A percentile compares a stretch with the other conserved stretches of the same genome.
These are phyloP conservation scores for Paratinospora sagittata DNA, from an alignment of 164 flowering plant genomes.

Conservation along the genomic window DNA sequence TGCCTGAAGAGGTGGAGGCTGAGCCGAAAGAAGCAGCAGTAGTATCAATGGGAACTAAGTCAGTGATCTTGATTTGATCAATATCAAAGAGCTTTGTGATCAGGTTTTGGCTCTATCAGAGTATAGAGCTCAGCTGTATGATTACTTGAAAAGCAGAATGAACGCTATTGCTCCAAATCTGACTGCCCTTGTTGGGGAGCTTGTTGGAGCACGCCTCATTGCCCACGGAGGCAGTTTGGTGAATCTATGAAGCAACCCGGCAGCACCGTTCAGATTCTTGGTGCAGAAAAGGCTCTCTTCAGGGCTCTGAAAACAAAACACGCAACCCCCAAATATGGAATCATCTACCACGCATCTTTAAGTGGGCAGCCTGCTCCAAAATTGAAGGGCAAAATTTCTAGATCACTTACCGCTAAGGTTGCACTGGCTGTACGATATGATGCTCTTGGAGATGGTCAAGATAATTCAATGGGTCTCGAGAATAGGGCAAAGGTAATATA, in stretches of 20 bases:
- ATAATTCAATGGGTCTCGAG: slow-evolving; percentile 77
- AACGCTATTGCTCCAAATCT: slow-evolving; percentile 87
- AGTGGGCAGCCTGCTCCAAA: slow-evolving; percentile 94
- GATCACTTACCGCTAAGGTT: slow-evolving; percentile 88
- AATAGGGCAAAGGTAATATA: slow-evolving; percentile 55
- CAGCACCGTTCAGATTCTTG: slow-evolving; percentile 90
- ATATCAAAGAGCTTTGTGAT: slow-evolving; percentile 77
- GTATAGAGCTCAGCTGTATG: slow-evolving; percentile 84
- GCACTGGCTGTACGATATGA: slow-evolving; percentile 83
- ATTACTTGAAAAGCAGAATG: slow-evolving; percentile 79
- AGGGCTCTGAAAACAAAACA: slow-evolving; percentile 94
- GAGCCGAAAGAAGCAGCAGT: slow-evolving; percentile 77
- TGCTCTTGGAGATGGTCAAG: slow-evolving; percentile 83
- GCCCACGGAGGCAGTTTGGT: slow-evolving; percentile 93
- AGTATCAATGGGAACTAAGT: slow-evolving; percentile 95
- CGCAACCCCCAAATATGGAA: slow-evolving; percentile 93
- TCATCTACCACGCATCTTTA: slow-evolving; percentile 88
- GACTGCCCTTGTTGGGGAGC: slow-evolving; percentile 90
- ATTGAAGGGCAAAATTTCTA: slow-evolving; percentile 81
- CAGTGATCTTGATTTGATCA: slow-evolving; percentile 76
- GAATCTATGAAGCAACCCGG: slow-evolving; percentile 91
- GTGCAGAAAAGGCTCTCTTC: slow-evolving; percentile 94
- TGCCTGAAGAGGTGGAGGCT: slow-evolving; percentile 72
- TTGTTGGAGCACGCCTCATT: slow-evolving; percentile 92
- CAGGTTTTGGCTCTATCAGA: slow-evolving; percentile 80